Base-by-base conservation (phyloP, 805 yeast genomes). In the Suhomyces xylopsoci region DNA sequence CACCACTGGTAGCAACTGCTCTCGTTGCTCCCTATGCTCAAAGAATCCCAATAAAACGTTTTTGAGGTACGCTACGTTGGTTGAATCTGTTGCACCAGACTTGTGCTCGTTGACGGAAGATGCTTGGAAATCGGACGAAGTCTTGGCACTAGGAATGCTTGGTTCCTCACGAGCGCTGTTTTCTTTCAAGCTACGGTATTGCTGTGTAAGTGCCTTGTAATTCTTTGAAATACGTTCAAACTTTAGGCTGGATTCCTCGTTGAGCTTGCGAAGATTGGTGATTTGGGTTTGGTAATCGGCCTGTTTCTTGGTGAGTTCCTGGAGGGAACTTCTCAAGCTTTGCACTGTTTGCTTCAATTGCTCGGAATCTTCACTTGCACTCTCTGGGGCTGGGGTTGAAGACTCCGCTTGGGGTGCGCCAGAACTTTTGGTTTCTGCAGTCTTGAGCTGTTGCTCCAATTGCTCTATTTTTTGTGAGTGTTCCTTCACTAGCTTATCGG, bases 1-100 rank as follows among this genome's bases (percentile, higher is more conserved):
- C 22, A 93, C 74, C 6, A 94, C 98, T 0, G 98, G 97, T 30
- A 94, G 72, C 43, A 93, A 77, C 66, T 85, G 90, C 26, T 78
- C 83, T 54, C 98, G 78, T 68, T 92, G 97, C n/a, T 93, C 99
- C 62, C 81, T 88, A 64, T 89, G 97, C 63, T 92, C 97, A 51
- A 94, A 69, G 65, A 88, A 94, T 2, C 97, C 97, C 2, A 93
- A 72, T n/a, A 93, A 68, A 2, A 93, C 97, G 64, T 94, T 94
- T 66, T 88, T 89, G 49, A 91, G 78, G 65, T 93, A 93, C 10
- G 96, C 89, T 19, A 86, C 76, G 60, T 83, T 87, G 22, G 64
- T 58, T 30, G 47, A 24, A 14, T 22, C 45, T 17, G 36, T 15
- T 7, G 19, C 45, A n/a, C 76, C 78, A 15, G 64, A 64, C 5